Evolutionary conservation across 2,329 filamentous ascomycete genomes (phyloP), one percentile per base, ranked within the genome.

Genomic region (Pestalotiopsis fici): DNA sequence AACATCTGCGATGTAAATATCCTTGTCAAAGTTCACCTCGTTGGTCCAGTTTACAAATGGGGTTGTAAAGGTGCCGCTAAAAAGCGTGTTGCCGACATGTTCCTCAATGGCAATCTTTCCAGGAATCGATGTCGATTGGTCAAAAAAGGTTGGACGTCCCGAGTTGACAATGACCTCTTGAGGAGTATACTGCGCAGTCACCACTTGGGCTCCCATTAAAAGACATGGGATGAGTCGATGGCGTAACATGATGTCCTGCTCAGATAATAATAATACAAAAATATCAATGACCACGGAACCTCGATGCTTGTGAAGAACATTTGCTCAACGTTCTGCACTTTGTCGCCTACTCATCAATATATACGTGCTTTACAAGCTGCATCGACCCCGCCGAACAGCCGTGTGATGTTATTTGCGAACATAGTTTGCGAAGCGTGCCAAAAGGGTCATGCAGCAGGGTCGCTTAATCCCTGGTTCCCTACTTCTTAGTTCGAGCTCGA

Each of bases 81-180:
- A 39, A 4, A 61, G 23, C 25, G n/a, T 39, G 59, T 57, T 61
- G 13, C 59, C 35, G 7, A 61, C 59, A 61, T 61, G 59, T 78
- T 90, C 88, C 74, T 90, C 88, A 27, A 90, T 80, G 11, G 86
- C 85, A 67, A 90, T 83, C 70, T 90, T 90, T 68, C 88, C 88
- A 13, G 84, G 77, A 86, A 89, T 11, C 12, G 35, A 39, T 23
- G 59, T 61, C 28, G 59, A 39, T 23, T 61, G 28, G 59, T 61
- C 59, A 23, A 37, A 35, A 23, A 61, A 61, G 18, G 59, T 61
- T 61, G 59, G 59, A 4, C 59, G 59, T 5, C 59, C 59, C 3
- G 59, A 61, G 35, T 61, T 35, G 59, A 61, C 28, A 27, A 39
- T 39, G 21, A 61, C 35, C 31, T 61, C 59, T 39, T 61, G 59